These are phyloP conservation scores for Phoenix dactylifera DNA, from an alignment of 176 grass and related monocot genomes.

Conservation along the genomic window DNA sequence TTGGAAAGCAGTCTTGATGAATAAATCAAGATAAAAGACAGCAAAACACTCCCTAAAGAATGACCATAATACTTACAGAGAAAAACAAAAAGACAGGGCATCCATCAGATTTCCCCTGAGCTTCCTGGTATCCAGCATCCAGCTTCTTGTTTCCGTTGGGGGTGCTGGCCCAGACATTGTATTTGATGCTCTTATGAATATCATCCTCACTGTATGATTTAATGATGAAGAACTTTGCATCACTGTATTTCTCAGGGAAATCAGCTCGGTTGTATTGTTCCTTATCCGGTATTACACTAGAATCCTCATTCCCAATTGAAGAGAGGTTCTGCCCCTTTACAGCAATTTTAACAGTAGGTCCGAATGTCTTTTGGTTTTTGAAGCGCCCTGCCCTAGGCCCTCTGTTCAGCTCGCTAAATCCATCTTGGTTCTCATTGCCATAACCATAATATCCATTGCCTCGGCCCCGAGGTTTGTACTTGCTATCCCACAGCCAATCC, in stretches of 20 bases:
- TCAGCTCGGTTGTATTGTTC: slow-evolving; percentile 55
- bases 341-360: slow-evolving; percentile 51
- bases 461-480: slow-evolving; percentile 65
- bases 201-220: slow-evolving; percentile 98
- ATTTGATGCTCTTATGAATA: slow-evolving; percentile 96
- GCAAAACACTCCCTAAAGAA: not conserved
- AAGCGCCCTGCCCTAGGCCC: slow-evolving; percentile 78
- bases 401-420: slow-evolving; percentile 80
- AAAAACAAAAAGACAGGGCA: slow-evolving; percentile 93
- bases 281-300: slow-evolving; percentile 35
- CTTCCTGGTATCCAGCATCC: slow-evolving; percentile 70
- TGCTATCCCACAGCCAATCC: slow-evolving; percentile 41
- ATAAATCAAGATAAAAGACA: not conserved
- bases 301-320: slow-evolving; percentile 38
- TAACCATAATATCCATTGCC: slow-evolving; percentile 53
- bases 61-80: slow-evolving; percentile 49
- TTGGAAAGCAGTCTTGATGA: not conserved
- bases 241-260: slow-evolving; percentile 53
- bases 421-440: slow-evolving; percentile 64
- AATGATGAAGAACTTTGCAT: slow-evolving; percentile 90
- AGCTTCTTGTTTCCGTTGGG: slow-evolving; percentile 98
- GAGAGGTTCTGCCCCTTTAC: slow-evolving; percentile 66
- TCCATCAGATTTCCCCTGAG: slow-evolving; percentile 56
- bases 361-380: slow-evolving; percentile 57
- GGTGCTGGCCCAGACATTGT: slow-evolving; percentile 89